Base-by-base conservation (phyloP, 2,329 filamentous ascomycete species). In the Stachybotrys elegans region DNA sequence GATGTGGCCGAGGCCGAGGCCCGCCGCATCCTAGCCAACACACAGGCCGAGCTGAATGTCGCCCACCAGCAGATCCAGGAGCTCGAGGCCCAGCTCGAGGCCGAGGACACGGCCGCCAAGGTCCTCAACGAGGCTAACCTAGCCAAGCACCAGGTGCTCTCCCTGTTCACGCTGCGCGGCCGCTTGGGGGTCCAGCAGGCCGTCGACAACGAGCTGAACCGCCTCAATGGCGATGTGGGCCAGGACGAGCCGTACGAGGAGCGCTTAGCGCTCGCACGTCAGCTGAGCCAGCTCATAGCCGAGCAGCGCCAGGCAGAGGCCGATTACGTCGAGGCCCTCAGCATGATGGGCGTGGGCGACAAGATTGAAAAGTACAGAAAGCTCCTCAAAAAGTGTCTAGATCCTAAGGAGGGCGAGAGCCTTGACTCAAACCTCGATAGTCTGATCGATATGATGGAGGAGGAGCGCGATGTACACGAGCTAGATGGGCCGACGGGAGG, bases 301-400 rank as follows among this genome's bases (percentile, higher is more conserved):
- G 79, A 85, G 54, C 80, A 86, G 54, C 72, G 76, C 40, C 67
- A 72, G 34, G 73, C 83, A 4, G 84, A 89, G 53, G 62, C 67
- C 13, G 82, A 86, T 48, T 88, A 89, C 49, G 79, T 87, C 32
- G 75, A 81, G 41, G 83, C 83, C 12, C 69, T 88, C 37, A 79
- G 78, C 36, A 75, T 82, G 49, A 82, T 86, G 11, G 86, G 86
- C 34, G 81, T 84, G 29, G 81, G 83, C 27, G 84, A 88, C 61
- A 82, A 83, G 59, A 86, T 86, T 51, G 83, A 83, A 53, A 81
- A 83, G 60, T 92, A 91, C 62, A 76, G 84, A 48, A 76, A 76
- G 44, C 71, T 90, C 22, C 78, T 89, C 23, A 79, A 78, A 47
- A 77, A 78, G 47, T 88, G 86, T 47, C 69, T 90, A 22, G 83